Percentiles rank a stretch among this genome's conserved stretches.
phyloP scores from a whole-genome alignment of 2,329 filamentous ascomycete genomes.

The Botrytis aclada region DNA sequence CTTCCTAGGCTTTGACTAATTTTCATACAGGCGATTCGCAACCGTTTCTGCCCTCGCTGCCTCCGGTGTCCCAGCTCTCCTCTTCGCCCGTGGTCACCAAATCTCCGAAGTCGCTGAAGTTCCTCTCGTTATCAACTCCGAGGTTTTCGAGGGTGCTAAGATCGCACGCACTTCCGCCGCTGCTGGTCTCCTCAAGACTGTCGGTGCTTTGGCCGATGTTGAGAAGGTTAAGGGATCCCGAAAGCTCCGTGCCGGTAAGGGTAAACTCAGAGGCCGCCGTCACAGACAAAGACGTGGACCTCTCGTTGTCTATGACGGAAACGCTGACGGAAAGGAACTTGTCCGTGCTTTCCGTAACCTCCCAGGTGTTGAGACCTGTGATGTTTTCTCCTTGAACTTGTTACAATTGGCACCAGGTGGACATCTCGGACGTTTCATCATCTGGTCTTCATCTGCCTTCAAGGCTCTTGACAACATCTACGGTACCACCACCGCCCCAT shows the following conservation, averaged over 20 bases:
- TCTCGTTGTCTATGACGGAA: slow-evolving; percentile 95
- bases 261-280: slow-evolving; percentile 95
- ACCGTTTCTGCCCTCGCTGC: slow-evolving; percentile 96
- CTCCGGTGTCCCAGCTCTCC: slow-evolving; percentile 89
- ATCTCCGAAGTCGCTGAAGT: slow-evolving; percentile 91
- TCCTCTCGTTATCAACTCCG: slow-evolving; percentile 91
- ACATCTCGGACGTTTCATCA: slow-evolving; percentile 96
- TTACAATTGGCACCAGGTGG: slow-evolving; percentile 98
- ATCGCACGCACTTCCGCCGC: slow-evolving; percentile 87
- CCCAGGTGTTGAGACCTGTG: slow-evolving; percentile 93
- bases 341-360: slow-evolving; percentile 98
- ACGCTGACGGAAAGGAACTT: slow-evolving; percentile 92
- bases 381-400: slow-evolving; percentile 93
- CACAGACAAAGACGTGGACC: slow-evolving; percentile 97
- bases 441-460: slow-evolving; percentile 98
- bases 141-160: slow-evolving; percentile 75
- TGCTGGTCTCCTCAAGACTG: slow-evolving; percentile 79
- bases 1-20: slow-evolving; percentile 27
- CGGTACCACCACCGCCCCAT: slow-evolving; percentile 84
- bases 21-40: slow-evolving; percentile 74
- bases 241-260: slow-evolving; percentile 98
- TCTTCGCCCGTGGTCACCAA: slow-evolving; percentile 96
- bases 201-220: slow-evolving; percentile 86
- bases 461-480: slow-evolving; percentile 96
- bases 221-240: slow-evolving; percentile 95